Conservation (phyloP, 2,329 filamentous ascomycete species). For the Rhytidhysteron rufulum region DNA sequence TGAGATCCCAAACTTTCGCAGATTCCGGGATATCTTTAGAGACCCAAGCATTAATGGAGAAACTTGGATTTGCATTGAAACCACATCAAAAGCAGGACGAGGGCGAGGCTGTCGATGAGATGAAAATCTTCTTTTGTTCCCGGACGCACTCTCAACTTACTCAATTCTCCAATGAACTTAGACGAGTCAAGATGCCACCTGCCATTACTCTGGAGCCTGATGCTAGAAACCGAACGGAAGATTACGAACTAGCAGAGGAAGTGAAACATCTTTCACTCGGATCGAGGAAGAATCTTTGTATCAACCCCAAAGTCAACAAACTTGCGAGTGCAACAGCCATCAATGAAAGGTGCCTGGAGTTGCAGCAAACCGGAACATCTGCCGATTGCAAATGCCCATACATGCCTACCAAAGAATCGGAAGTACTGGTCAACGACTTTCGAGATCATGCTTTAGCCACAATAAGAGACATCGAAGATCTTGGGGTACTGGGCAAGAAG, state of each 20-base stretch:
- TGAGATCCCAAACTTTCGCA: slow-evolving; percentile 17
- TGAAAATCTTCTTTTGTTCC: slow-evolving; percentile 90
- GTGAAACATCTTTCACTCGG: slow-evolving; percentile 81
- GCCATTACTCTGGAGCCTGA: slow-evolving; percentile 52
- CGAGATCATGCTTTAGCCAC: slow-evolving; percentile 79
- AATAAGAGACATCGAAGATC: slow-evolving; percentile 89
- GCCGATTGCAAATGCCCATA: slow-evolving; percentile 69
- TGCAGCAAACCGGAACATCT: slow-evolving; percentile 68
- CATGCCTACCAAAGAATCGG: slow-evolving; percentile 72
- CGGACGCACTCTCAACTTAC: slow-evolving; percentile 88
- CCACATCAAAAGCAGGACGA: slow-evolving; percentile 39
- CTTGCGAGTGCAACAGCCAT: slow-evolving; percentile 72
- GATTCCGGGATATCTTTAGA: slow-evolving; percentile 63
- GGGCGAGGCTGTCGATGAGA: slow-evolving; percentile 57
- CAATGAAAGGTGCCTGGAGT: slow-evolving; percentile 86
- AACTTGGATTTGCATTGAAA: slow-evolving; percentile 39
- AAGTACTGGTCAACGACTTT: slow-evolving; percentile 71
- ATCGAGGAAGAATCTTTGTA: slow-evolving; percentile 83
- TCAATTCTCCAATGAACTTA: slow-evolving; percentile 81
- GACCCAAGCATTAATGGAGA: slow-evolving; percentile 69
- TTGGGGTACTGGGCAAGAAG: slow-evolving; percentile 71
- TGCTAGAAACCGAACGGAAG: slow-evolving; percentile 19
- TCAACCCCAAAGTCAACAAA: slow-evolving; percentile 75
- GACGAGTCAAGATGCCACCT: slow-evolving; percentile 71
- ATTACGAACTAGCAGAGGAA: slow-evolving; percentile 47